Evolutionary conservation across 2,329 filamentous ascomycete genomes (phyloP), one percentile per base, ranked within the genome.

Genomic region (Lasiodiplodia gonubiensis): DNA sequence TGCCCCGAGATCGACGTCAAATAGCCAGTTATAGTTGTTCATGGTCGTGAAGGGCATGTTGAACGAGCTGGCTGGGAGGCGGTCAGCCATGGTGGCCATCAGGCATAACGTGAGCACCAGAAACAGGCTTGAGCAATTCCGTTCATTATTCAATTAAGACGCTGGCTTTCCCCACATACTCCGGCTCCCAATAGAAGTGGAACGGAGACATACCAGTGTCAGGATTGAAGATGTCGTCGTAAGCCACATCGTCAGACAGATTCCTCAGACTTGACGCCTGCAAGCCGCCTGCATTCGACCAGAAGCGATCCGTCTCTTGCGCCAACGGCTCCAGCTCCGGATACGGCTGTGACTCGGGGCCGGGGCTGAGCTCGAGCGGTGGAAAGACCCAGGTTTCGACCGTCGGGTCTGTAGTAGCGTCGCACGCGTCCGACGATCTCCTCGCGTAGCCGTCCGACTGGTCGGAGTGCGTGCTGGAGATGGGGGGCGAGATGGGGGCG

Each of bases 1-100:
- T 63, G 59, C 46, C 46, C 42, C 59, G 39, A 77, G 72, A 64
- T 82, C 79, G 67, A 85, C 74, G 53, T 86, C 83, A 71, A 89
- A 89, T 2, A 89, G 73, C 86, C 87, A 89, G 67, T 86, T 87
- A 72, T 89, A 89, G 67, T 89, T 87, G 69, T 81, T 81, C 68
- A 86, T 86, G 1, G 87, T 88, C 2, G 87, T 88, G 74, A 88
- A 89, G 5, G 87, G 87, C 77, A 88, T 87, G 66, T 89, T 89
- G 73, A 89, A 89, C 0, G 86, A 88, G 71, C 83, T 87, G 35
- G 87, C 86, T 73, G 48, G 42, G 21, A 59, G 60, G 35, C 21
- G 63, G 66, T 48, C 42, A 67, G 64, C 64, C 59, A 55, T 14
- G 61, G 33, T 23, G 60, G 27, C 27, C 12, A n/a, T 18, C 16